Conservation (phyloP, 805 yeast species). For the Saccharomycopsis fibuligera region DNA sequence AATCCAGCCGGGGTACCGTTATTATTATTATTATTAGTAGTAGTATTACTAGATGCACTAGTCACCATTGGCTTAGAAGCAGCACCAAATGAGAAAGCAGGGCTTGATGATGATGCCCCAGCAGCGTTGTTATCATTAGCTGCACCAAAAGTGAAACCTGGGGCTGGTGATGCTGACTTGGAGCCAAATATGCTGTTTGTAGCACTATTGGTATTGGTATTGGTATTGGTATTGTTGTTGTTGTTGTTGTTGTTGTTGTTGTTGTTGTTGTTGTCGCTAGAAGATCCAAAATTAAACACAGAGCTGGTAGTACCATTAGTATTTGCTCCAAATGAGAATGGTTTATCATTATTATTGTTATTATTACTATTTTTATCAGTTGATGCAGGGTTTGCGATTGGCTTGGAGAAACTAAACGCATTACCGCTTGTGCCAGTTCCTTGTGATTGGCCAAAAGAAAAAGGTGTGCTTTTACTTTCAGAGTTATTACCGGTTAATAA, state of each 20-base stretch:
- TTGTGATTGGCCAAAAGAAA: too few species aligned
- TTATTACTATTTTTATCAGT: too few species aligned
- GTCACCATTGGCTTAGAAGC: too few species aligned
- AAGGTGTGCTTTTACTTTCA: too few species aligned
- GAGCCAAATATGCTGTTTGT: too few species aligned
- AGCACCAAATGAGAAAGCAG: neutral
- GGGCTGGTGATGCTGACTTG: neutral
- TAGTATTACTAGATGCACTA: neutral
- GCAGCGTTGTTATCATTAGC: neutral
- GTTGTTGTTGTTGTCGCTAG: neutral
- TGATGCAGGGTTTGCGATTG: too few species aligned
- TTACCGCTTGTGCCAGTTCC: neutral
- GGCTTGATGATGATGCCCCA: neutral
- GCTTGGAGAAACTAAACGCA: too few species aligned
- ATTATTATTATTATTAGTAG: neutral
- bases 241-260: neutral
- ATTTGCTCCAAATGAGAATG: conserved; percentile 5
- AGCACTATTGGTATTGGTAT: neutral
- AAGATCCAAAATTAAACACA: neutral
- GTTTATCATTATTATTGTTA: neutral
- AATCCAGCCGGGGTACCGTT: neutral
- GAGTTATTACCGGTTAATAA: neutral
- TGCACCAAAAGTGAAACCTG: neutral
- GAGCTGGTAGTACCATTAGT: neutral
- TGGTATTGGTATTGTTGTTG: neutral